Evolutionary conservation across 225 moss, liverwort and hornwort genomes (phyloP).

Genomic region (Pseudisothecium myosuroides): DNA sequence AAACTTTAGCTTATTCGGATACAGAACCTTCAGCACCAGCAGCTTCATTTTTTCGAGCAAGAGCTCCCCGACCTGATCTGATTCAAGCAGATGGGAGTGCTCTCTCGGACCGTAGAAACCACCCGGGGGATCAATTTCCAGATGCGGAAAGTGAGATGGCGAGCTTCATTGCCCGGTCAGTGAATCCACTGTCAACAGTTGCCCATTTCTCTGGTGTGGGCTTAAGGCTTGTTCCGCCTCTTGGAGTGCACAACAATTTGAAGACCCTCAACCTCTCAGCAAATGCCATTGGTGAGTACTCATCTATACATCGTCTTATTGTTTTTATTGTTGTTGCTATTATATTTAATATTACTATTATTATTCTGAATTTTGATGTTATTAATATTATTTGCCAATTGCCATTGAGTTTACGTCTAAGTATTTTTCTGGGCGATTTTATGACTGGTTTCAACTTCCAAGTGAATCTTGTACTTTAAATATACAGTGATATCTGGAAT

Average conservation of each 20-base stretch:
- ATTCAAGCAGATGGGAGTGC: constrained; percentile 19
- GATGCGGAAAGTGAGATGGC: constrained; percentile 77
- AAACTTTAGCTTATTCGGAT: constrained; percentile 13
- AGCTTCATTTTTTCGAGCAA: constrained; percentile 31
- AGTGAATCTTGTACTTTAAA: background rate
- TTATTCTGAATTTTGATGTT: background rate
- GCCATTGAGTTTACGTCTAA: background rate
- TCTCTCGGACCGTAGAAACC: constrained; percentile 8
- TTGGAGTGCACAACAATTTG: constrained; percentile 56
- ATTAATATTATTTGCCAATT: background rate
- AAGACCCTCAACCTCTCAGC: constrained; percentile 80
- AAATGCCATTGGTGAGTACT: constrained; percentile 47
- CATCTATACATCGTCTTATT: background rate
- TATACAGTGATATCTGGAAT: background rate
- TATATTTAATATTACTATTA: background rate
- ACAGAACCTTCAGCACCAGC: constrained; percentile 48
- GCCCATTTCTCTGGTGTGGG: constrained; percentile 90
- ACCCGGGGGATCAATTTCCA: constrained; percentile 11
- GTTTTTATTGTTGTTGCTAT: background rate
- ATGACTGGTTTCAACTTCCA: background rate
- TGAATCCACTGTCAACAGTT: constrained; percentile 71
- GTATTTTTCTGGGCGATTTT: background rate
- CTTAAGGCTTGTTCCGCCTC: constrained; percentile 50
- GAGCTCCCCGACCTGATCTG: constrained; percentile 15
- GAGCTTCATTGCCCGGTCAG: constrained; percentile 52